Evolutionary conservation across 2,329 filamentous ascomycete species (phyloP), one percentile per base, ranked within the genome.

Genomic region (Cryphonectria carpinicola): DNA sequence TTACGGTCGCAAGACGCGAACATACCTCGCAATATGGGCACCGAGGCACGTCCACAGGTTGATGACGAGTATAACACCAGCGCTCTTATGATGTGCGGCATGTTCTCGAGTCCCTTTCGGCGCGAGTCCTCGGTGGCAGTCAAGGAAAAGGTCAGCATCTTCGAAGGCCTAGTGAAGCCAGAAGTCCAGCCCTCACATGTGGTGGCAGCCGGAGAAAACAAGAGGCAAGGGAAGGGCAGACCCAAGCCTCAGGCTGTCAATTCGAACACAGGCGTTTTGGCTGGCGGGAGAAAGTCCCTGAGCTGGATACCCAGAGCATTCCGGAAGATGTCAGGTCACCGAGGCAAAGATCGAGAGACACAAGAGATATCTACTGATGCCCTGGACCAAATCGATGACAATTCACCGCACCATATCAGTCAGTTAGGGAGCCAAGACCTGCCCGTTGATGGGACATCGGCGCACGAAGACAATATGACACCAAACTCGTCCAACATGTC

Each of bases 121-220:
- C 70, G 64, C 19, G 64, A 67, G 7, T n/a, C 46, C 5, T 17
- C 41, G 2, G n/a, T 13, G n/a, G 14, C 46, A 5, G 19, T 65
- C 22, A 69, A 64, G 19, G 70, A 71, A 13, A 69, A 62, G 8
- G 41, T 71, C 39, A 67, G 67, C 46, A 69, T 71, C 17, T 71
- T 69, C 7, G 67, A 71, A 39, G 70, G 70, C 28, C 28, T 71
- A 8, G 63, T 69, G 4, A 71, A 71, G n/a, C 70, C 66, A 10
- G n/a, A 6, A 41, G 39, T 60, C 19, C 35, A n/a, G 7, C 22
- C 49, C 1, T 3, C 49, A 17, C 19, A 46, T 54, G 4, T 43
- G 22, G 11, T 41, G 25, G 43, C 7, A 32, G 13, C 3, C 17
- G 35, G 11, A 1, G 39, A 32, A 3, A 32, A 64, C 6, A 62